Evolutionary conservation across 495 filamentous ascomycete genomes (phyloP), one percentile per base, ranked within the genome.

Genomic region (Cercophora newfieldiana): DNA sequence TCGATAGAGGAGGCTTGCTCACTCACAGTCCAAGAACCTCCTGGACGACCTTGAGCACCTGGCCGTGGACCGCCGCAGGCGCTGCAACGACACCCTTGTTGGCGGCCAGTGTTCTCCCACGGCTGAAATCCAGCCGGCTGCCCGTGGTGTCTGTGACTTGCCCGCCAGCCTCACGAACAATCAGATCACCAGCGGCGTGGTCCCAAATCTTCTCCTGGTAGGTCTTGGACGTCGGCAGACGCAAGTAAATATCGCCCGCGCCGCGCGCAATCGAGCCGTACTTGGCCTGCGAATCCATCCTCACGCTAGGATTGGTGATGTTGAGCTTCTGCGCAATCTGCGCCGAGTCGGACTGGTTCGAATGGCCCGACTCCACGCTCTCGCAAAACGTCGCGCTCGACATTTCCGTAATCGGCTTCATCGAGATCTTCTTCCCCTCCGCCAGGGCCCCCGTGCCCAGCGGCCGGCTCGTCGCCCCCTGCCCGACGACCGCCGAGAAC

Each of bases 121-220:
- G 84, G 66, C 88, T 87, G 72, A 98, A 98, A 74, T 98, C 89
- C 67, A 99, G 80, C 47, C 85, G 79, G 70, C 88, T 87, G 51
- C 94, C 94, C 66, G 87, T 84, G 61, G 88, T 89, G 78, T 97
- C 95, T 19, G 90, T 96, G 33, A 99, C 95, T 71, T 90, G 82
- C 25, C 94, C 96, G 56, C 96, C 95, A 4, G 96, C 93, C 78
- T 99, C 95, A 55, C 93, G 85, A 12, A 97, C 93, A 69, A 99
- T 94, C 59, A 99, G 77, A 66, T 96, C 93, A 33, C 95, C 95
- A n/a, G 92, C 94, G 30, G 94, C 96, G 78, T 99, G 95, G 75
- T 99, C 95, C 95, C 95, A 99, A 68, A 99, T 98, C 85, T 99
- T 99, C 84, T 99, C 95, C 79, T 96, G 87, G 78, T 98, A 99